These are phyloP conservation scores for Tetracladium marchalianum DNA, from an alignment of 495 filamentous ascomycete species.

Conservation along the genomic window DNA sequence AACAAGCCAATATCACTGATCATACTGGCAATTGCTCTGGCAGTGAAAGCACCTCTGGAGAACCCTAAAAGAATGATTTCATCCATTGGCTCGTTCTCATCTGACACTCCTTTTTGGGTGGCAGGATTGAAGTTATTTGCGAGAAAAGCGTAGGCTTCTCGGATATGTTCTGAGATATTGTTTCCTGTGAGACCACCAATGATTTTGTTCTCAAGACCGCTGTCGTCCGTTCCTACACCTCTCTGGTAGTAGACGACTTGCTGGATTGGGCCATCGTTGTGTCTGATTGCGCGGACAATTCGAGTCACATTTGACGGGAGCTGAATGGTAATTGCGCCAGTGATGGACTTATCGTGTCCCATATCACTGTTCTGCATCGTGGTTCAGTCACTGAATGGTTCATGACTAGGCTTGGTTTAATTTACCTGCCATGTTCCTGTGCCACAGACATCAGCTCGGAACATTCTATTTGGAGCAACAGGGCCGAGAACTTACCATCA, in stretches of 20 bases:
- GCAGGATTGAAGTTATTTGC: constrained; percentile 46
- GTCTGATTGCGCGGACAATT: constrained; percentile 29
- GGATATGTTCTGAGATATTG: constrained; percentile 45
- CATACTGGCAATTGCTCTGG: constrained; percentile 52
- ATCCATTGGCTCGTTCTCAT: constrained; percentile 40
- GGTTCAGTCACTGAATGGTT: not conserved
- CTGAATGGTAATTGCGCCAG: constrained; percentile 19
- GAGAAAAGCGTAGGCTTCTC: constrained; percentile 57
- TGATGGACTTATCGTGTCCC: not conserved
- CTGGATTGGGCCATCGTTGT: constrained; percentile 26
- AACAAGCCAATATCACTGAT: constrained; percentile 53
- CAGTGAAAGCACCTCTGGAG: constrained; percentile 66
- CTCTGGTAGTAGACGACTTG: constrained; percentile 40
- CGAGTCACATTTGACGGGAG: constrained; percentile 42
- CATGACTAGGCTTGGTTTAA: not conserved
- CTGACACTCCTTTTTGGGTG: constrained; percentile 4
- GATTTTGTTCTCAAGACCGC: constrained; percentile 31
- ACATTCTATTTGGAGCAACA: not conserved
- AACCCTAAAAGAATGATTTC: constrained; percentile 65
- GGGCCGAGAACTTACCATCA: constrained; percentile 9
- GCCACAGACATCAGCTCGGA: not conserved
- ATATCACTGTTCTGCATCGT: constrained; percentile 8
- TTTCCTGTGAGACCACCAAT: constrained; percentile 40
- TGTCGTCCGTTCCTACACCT: constrained; percentile 35
- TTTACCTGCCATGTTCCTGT: constrained; percentile 12